Evolutionary conservation across 2,329 filamentous ascomycete genomes (phyloP), one percentile per base, ranked within the genome.

Genomic region (Botrytis medusae): DNA sequence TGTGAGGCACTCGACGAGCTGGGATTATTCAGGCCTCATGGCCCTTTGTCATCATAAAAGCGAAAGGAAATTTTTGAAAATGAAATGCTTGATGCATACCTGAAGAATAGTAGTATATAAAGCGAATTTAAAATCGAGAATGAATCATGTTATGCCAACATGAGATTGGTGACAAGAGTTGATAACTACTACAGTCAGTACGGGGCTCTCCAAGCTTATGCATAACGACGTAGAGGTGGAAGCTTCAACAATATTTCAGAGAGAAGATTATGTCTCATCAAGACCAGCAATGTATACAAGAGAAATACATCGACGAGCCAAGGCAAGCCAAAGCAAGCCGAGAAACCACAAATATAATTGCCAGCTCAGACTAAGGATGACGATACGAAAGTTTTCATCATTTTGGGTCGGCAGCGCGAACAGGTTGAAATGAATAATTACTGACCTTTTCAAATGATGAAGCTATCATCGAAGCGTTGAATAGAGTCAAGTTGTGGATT

Each of bases 41-140:
- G 93, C 94, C 96, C 92, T 97, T 97, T 92, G 91, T 98, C 96
- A 98, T 98, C 96, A 97, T 92, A 80, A 83, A 86, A 90, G 80
- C 79, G 74, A 25, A 40, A n/a, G 22, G 5, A 4, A 16, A 14
- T 29, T 2, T 14, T 48, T 29, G n/a, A 32, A 68, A 40, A 32
- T 42, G 6, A 68, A 60, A 37, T 40, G 6, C 25, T 29, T 22
- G 12, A 60, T 59, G 34, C 71, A 48, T 72, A 72, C 71, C 62
- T 42, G 34, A 44, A 44, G 37, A 42, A 44, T n/a, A 32, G 25
- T 57, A 2, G 34, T 57, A 2, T 10, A 16, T 22, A 16, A 37
- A 32, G n/a, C 18, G 4, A 44, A 69, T 32, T 32, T 22, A 5
- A 69, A 22, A 7, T 69, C n/a, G 6, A 42, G 1, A 25, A 42